These are phyloP conservation scores for Tricholomella constricta DNA, from an alignment of 768 basidiomycete genomes.

Conservation along the genomic window DNA sequence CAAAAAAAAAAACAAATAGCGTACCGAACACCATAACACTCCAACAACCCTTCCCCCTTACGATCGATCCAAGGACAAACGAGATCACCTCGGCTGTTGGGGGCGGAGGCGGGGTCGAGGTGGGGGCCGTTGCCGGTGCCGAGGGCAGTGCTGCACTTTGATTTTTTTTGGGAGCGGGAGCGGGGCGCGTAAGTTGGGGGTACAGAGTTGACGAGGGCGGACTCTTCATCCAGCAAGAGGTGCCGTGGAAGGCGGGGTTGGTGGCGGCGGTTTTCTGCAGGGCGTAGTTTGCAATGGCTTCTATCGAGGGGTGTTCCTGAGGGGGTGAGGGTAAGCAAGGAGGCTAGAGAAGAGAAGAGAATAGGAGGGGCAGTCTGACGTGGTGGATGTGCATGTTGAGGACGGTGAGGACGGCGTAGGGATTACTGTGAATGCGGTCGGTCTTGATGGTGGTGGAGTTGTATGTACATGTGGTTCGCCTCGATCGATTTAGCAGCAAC, in stretches of 20 bases:
- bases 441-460: slow-evolving; percentile 91
- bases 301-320: slow-evolving; percentile 75
- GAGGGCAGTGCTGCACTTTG: too few relatives aligned
- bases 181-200: too few relatives aligned
- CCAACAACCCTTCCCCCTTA: too few relatives aligned
- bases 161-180: too few relatives aligned
- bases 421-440: slow-evolving; percentile 85
- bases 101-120: too few relatives aligned
- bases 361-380: slow-evolving; percentile 39
- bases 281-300: slow-evolving; percentile 67
- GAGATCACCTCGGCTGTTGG: too few relatives aligned
- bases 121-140: too few relatives aligned
- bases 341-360: neutral
- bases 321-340: neutral
- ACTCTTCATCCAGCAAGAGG: slow-evolving; percentile 70
- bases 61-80: slow-evolving; percentile 55
- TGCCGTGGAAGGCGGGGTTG: slow-evolving; percentile 50
- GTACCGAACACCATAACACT: too few relatives aligned
- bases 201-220: slow-evolving; percentile 45
- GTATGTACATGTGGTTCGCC: slow-evolving; percentile 72
- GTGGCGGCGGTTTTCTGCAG: slow-evolving; percentile 55
- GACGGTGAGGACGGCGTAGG: slow-evolving; percentile 84
- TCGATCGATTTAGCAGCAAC: slow-evolving; percentile 90
- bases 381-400: slow-evolving; percentile 75
- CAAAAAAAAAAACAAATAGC: too few relatives aligned